Base-by-base conservation (phyloP, 129 eudicot species). In the Saussurea involucrata region DNA sequence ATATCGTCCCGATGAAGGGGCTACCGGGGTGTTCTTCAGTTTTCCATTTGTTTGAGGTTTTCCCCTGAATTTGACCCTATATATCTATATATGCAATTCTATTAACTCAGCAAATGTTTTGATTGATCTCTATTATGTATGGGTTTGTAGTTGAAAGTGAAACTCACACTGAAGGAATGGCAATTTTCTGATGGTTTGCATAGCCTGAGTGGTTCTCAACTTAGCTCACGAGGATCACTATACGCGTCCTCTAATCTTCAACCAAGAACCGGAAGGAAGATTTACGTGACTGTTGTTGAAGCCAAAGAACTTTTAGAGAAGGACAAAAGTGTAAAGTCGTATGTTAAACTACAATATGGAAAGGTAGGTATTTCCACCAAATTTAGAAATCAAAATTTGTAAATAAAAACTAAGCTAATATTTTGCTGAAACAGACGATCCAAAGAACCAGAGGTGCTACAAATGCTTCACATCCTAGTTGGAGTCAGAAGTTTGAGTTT, bases 401-500 rank as follows among this genome's bases (percentile, higher is more conserved):
- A 1, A 18, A 68, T 8, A 68, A 29, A 34, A 68, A 7, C 13
- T 46, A n/a, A n/a, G n/a, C 63, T 27, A 42, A 0, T 68, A 8
- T 24, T 66, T 12, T 61, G 8, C 40, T 40, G 53, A 34, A 66
- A 55, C 86, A 95, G 99, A 87, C 84, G 27, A 73, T 83, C 65
- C 85, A 80, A 63, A 88, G 82, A 87, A 91, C 97, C 9, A 95
- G 83, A 80, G 64, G 89, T 75, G 89, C 69, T 1, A 78, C 83
- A 40, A 86, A 84, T 24, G 80, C 85, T 82, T 53, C 92, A 69
- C 87, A 85, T 34, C 93, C 97, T 68, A 31, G 75, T 31, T 95
- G 99, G 99, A 82, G 79, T 67, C 99, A 92, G 80, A 95, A 77
- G 86, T 95, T 95, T 80, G 99, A 95, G 75, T 92, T 89, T 81